A percentile compares a stretch with the other conserved stretches of the same genome.
Conservation (phyloP, 805 yeast genomes). For the Yarrowia sp. region DNA sequence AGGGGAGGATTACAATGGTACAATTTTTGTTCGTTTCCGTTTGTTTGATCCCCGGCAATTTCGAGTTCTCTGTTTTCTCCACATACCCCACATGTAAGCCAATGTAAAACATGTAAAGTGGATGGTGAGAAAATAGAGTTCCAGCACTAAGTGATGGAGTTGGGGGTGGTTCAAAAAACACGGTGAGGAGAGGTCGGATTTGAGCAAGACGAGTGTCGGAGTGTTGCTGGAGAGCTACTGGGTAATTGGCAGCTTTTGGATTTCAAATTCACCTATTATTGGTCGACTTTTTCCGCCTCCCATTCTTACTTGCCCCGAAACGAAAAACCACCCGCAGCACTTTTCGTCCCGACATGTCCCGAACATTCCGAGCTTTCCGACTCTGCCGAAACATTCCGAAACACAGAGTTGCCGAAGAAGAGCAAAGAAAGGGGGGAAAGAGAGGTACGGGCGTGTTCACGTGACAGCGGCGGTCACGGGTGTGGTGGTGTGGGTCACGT, state of each 20-base stretch:
- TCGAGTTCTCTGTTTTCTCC: neutral
- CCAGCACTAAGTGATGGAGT: too few species aligned
- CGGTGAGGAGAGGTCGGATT: too few species aligned
- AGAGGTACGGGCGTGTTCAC: too few species aligned
- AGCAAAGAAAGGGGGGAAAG: too few species aligned
- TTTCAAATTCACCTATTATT: too few species aligned
- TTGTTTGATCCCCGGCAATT: too few species aligned
- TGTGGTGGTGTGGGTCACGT: neutral
- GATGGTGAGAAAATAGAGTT: neutral
- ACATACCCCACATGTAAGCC: conserved; percentile 38
- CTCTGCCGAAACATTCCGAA: neutral
- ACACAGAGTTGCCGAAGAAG: neutral
- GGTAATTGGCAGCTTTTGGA: neutral
- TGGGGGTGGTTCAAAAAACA: too few species aligned
- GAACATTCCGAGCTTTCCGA: conserved; percentile 24
- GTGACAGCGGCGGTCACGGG: too few species aligned
- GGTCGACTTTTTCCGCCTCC: neutral
- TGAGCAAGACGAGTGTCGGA: too few species aligned
- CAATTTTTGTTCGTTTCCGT: too few species aligned
- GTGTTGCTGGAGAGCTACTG: neutral
- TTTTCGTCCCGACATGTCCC: conserved; percentile 20
- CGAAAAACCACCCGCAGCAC: conserved; percentile 27
- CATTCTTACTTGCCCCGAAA: conserved; percentile 8
- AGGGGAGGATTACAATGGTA: too few species aligned
- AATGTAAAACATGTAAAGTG: conserved; percentile 37